Base-by-base conservation (phyloP, 805 yeast species). In the Barnettozyma wickerhamii region DNA sequence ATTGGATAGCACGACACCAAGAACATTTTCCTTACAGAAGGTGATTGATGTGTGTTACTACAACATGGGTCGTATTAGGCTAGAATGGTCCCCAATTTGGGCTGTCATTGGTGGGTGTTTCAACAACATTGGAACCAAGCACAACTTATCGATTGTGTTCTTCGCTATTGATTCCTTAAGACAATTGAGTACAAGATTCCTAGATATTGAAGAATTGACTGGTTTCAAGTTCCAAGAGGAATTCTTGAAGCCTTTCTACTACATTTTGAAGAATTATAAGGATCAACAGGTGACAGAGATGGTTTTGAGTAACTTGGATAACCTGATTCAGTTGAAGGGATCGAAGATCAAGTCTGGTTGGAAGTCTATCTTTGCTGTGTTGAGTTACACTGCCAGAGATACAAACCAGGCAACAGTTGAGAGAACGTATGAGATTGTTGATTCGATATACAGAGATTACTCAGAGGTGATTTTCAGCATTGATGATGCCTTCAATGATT, bases 31-130 rank as follows among this genome's bases (percentile, higher is more conserved):
- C 0, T 66, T 93, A 48, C 98, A 89, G 58, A 93, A 93, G 59
- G 85, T 93, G 72, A 95, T 93, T 38, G 99, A 95, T 63, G 95
- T 93, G 32, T 91, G 97, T 64, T 91, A 93, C 63, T 93, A 95
- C 68, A 95, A 95, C 60, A 93, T 93, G 97, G 80, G 80, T 37
- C 84, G 99, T 68, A 90, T 93, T 53, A 79, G 96, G 61, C 81
- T 93, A 46, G 96, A 95, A 64, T 93, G 99, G 97, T 79, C 95
- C 6, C 91, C 87, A 40, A 71, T 93, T 44, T 93, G 99, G 99
- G 77, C 84, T 13, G 84, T 86, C 9, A 85, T 93, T 85, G 96
- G 95, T 13, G 85, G 77, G 43, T 85, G 86, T 32, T 93, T 93
- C 66, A 86, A 87, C 49, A 75, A 71, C 35, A 90, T 89, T 48